A percentile compares a stretch with the other conserved stretches of the same genome.
These are phyloP conservation scores for Boletus reticulatus DNA, from an alignment of 768 basidiomycete species.

Conservation along the genomic window DNA sequence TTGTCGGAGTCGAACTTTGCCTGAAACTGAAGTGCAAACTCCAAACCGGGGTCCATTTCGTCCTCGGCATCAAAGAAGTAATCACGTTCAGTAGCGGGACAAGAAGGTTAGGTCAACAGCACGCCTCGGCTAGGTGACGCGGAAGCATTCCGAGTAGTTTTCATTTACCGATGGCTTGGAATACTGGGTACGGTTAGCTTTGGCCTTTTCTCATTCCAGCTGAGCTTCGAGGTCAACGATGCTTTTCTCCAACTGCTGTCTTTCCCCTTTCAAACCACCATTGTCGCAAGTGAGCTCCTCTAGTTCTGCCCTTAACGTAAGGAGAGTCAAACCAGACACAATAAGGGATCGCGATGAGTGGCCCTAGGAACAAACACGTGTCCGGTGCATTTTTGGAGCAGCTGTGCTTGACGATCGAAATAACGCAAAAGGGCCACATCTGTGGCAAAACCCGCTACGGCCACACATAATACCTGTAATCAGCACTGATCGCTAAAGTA, in stretches of 20 bases:
- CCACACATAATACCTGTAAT: too few species aligned
- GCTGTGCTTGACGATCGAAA: slow-evolving; percentile 53
- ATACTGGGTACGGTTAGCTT: not conserved
- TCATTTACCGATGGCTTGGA: not conserved
- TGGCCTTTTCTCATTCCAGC: slow-evolving; percentile 12
- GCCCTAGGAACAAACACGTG: slow-evolving; percentile 47
- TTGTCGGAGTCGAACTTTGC: slow-evolving; percentile 34
- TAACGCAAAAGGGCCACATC: too few species aligned
- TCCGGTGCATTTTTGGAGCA: slow-evolving; percentile 52
- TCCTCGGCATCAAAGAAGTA: not conserved
- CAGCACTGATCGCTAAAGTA: too few species aligned
- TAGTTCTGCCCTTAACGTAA: slow-evolving; percentile 41
- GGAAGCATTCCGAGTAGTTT: not conserved
- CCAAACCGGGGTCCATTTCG: slow-evolving; percentile 10
- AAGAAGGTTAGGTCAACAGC: not conserved
- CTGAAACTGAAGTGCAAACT: slow-evolving; percentile 35
- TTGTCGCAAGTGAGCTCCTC: slow-evolving; percentile 36
- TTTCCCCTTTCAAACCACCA: slow-evolving; percentile 16
- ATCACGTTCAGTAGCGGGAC: not conserved
- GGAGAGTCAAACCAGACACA: slow-evolving; percentile 47
- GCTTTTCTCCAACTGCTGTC: slow-evolving; percentile 27
- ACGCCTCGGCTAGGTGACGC: not conserved
- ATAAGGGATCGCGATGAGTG: slow-evolving; percentile 31
- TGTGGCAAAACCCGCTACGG: too few species aligned
- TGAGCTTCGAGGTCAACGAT: slow-evolving; percentile 9